Evolutionary conservation across 2,329 filamentous ascomycete genomes (phyloP), one percentile per base, ranked within the genome.

Genomic region (Cucurbitaria berberidis): DNA sequence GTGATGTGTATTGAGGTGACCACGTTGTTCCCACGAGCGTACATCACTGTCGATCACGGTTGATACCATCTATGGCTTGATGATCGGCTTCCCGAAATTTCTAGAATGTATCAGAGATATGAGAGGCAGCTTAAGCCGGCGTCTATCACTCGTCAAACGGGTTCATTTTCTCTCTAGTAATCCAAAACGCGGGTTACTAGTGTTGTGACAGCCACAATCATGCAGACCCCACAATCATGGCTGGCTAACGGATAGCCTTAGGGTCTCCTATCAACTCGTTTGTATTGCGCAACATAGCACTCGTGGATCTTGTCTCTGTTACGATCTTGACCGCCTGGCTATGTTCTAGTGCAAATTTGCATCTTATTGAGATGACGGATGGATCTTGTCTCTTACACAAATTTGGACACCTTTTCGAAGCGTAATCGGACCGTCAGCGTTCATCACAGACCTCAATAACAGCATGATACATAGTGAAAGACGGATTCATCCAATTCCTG

Each of bases 1-100:
- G 41, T 48, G 51, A 55, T 45, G 48, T 36, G 35, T 42, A 39
- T 36, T 46, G 44, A 50, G 54, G 52, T 56, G 32, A 49, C 49
- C 49, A 56, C 54, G 48, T 53, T 55, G 41, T 44, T 18, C 39
- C 45, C 51, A 52, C 39, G 50, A 51, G 43, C 39, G 21, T 27
- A 42, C 44, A 35, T 42, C 27, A 22, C 32, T 19, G 30, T 42
- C 35, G 52, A 56, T 59, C 48, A 47, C 36, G 16, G 53, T 30
- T 45, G 27, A 49, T 22, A 21, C 27, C 26, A 22, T 18, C 19
- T 9, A 13, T 34, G 19, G 42, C 18, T 38, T 48, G 18, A 48
- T 13, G 21, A 41, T 40, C 45, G 18, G 24, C 27, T 30, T 41
- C 35, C 18, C 7, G 19, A 13, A 34, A 27, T 26, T 45, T 53